Evolutionary conservation across 2,329 filamentous ascomycete genomes (phyloP).

Genomic region (Alternaria triticina): DNA sequence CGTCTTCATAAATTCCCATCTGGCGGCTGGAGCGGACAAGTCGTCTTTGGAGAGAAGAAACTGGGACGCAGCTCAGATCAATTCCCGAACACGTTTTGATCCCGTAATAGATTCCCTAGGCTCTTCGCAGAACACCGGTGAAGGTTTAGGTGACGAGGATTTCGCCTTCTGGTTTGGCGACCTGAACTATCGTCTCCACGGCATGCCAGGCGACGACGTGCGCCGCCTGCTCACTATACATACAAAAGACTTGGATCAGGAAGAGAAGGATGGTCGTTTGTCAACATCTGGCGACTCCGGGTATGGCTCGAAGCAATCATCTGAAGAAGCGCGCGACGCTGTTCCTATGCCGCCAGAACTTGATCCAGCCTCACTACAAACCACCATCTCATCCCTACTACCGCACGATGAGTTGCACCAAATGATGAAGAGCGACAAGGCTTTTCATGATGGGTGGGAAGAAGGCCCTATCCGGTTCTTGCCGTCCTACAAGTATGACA

Average conservation of each 20-base stretch:
- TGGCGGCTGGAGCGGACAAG: constrained; percentile 85
- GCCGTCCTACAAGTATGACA: constrained; percentile 96
- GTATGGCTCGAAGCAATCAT: constrained; percentile 22
- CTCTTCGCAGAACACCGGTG: constrained; percentile 62
- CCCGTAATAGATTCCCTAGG: constrained; percentile 72
- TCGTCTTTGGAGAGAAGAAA: constrained; percentile 80
- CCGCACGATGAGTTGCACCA: constrained; percentile 86
- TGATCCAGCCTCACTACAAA: constrained; percentile 86
- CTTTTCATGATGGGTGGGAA: constrained; percentile 89
- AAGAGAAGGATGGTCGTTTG: constrained; percentile 5
- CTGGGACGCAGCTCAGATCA: constrained; percentile 86
- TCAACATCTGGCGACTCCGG: constrained; percentile 31
- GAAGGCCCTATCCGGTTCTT: constrained; percentile 89
- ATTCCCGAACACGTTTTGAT: constrained; percentile 77
- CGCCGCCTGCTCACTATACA: constrained; percentile 83
- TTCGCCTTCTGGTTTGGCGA: constrained; percentile 97
- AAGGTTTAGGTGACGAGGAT: constrained; percentile 85
- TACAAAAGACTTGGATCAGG: constrained; percentile 69
- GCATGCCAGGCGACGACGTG: constrained; percentile 88
- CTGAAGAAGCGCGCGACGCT: constrained; percentile 20
- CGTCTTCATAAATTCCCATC: constrained; percentile 89
- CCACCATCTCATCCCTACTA: constrained; percentile 83
- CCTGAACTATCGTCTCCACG: constrained; percentile 90
- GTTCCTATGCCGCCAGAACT: constrained; percentile 57
- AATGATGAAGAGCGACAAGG: constrained; percentile 75